Evolutionary conservation across 169 alveolate genomes (phyloP).

Genomic region (Plasmodium coatneyi): DNA sequence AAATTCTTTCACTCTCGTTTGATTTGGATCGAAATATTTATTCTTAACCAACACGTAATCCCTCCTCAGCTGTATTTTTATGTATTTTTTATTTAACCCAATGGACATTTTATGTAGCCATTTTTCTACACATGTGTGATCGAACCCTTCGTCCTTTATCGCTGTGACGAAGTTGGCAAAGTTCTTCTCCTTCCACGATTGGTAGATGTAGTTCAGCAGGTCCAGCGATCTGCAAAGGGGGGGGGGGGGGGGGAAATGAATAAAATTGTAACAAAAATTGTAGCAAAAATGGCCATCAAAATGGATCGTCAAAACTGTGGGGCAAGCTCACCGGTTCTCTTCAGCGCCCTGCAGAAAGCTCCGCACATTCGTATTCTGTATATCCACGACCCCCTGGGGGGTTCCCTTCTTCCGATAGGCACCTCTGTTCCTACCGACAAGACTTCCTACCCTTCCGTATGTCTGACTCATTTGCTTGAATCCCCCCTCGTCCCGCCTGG

Average conservation of each 20-base stretch:
- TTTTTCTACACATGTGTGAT: constrained; percentile 48
- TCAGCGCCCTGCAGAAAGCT: not conserved
- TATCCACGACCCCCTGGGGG: constrained; percentile 12
- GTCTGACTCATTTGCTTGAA: not conserved
- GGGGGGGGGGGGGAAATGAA: not conserved
- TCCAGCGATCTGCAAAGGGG: constrained; percentile 16
- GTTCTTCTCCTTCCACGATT: constrained; percentile 50
- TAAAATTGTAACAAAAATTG: not conserved
- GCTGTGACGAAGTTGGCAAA: constrained; percentile 25
- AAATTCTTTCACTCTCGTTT: constrained; percentile 16
- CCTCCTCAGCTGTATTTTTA: constrained; percentile 7
- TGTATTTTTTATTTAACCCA: constrained; percentile 22
- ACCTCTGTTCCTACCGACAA: not conserved
- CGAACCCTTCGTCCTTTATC: constrained; percentile 13
- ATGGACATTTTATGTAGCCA: constrained; percentile 67
- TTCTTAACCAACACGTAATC: constrained; percentile 21
- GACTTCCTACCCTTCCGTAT: not conserved
- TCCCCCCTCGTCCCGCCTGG: not conserved
- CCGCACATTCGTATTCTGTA: constrained; percentile 54
- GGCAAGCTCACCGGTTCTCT: constrained; percentile 16
- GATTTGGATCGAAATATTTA: not conserved
- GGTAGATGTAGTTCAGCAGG: constrained; percentile 14
- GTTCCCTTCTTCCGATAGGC: not conserved
- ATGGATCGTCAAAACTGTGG: not conserved
- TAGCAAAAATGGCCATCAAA: not conserved